Conservation (phyloP, 75 land plant genomes). For the Gnetum montanum region DNA sequence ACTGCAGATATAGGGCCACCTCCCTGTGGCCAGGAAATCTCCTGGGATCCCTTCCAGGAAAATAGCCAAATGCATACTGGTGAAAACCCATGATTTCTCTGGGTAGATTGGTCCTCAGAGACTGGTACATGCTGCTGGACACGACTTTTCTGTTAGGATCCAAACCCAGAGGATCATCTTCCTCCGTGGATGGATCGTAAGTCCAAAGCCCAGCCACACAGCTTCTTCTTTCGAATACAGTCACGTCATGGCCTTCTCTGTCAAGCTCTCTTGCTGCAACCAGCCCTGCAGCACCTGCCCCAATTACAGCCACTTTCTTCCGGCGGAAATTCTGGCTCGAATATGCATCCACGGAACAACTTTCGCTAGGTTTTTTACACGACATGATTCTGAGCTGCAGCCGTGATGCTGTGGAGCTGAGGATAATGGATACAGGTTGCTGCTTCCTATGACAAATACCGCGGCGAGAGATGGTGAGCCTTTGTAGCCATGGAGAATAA, state of each 20-base stretch:
- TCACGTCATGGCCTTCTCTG: conserved; percentile 53
- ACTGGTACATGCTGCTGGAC: conserved; percentile 65
- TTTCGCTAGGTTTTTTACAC: too few species aligned
- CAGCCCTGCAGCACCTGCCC: conserved; percentile 86
- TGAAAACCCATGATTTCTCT: conserved; percentile 66
- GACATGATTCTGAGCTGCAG: too few species aligned
- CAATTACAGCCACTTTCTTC: conserved; percentile 80
- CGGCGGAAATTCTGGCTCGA: too few species aligned
- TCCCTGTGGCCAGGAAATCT: conserved; percentile 78
- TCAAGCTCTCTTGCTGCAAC: conserved; percentile 66
- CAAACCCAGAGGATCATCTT: conserved; percentile 52
- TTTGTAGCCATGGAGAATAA: too few species aligned
- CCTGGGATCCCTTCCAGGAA: conserved; percentile 40
- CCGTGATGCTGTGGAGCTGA: too few species aligned
- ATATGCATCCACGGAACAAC: too few species aligned
- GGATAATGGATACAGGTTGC: too few species aligned
- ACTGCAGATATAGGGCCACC: conserved; percentile 54
- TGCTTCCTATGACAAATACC: too few species aligned
- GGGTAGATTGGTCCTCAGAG: conserved; percentile 79
- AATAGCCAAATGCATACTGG: conserved; percentile 57
- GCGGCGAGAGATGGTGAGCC: too few species aligned
- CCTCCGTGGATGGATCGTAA: conserved; percentile 49
- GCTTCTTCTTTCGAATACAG: conserved; percentile 43
- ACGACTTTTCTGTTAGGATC: conserved; percentile 25
- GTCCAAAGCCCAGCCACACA: conserved; percentile 78